Conservation (phyloP, 2,329 filamentous ascomycete species). For the Ramularia endophylla region DNA sequence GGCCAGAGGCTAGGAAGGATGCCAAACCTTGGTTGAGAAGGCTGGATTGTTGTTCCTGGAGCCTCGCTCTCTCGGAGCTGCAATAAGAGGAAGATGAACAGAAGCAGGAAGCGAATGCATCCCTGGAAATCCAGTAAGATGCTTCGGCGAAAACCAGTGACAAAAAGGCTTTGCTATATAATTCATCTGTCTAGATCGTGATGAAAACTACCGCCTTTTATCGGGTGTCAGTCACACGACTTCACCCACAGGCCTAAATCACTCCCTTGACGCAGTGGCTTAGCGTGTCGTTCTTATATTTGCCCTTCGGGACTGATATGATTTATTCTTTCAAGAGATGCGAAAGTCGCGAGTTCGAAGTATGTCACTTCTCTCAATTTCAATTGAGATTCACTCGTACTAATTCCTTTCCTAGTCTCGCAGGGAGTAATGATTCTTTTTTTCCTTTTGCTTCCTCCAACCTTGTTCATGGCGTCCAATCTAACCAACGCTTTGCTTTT, state of each 20-base stretch:
- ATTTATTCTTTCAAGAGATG: slow-evolving; percentile 13
- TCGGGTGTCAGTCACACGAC: neutral
- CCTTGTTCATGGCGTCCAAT: neutral
- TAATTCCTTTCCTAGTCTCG: slow-evolving; percentile 9
- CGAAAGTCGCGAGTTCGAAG: slow-evolving; percentile 28
- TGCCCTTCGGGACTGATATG: slow-evolving; percentile 18
- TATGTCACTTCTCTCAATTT: slow-evolving; percentile 4
- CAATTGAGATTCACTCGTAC: neutral
- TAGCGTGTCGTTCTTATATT: slow-evolving; percentile 29
- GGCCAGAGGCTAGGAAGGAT: too few relatives aligned
- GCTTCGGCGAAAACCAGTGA: too few relatives aligned
- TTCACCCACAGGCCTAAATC: neutral
- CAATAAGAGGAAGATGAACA: too few relatives aligned
- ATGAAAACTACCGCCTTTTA: slow-evolving; percentile 5
- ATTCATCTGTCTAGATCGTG: neutral
- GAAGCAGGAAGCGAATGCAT: too few relatives aligned
- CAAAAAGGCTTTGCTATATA: neutral
- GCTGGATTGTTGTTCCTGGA: too few relatives aligned
- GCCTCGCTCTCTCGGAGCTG: too few relatives aligned
- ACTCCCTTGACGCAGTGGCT: slow-evolving; percentile 26
- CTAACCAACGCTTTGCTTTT: too few relatives aligned
- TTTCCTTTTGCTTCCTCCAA: neutral
- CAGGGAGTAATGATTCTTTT: slow-evolving; percentile 10
- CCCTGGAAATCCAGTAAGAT: too few relatives aligned
- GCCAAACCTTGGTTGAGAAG: too few relatives aligned